These are phyloP conservation scores for Allantophomopsis lycopodina DNA, from an alignment of 2,329 filamentous ascomycete species.

Conservation along the genomic window DNA sequence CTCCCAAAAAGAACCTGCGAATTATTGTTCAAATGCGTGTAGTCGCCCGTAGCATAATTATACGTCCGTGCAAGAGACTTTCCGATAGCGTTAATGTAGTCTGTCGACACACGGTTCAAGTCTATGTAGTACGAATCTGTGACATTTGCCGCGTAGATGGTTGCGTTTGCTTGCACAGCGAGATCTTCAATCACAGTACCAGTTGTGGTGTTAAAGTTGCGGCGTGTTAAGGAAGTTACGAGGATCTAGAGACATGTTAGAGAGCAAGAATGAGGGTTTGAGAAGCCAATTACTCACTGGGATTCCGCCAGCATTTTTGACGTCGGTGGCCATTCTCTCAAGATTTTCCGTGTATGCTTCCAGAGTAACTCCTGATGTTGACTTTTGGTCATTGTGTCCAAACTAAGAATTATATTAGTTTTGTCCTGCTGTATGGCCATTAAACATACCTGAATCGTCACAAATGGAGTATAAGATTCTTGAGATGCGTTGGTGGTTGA, in stretches of 20 bases:
- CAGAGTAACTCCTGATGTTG: slow-evolving; percentile 20
- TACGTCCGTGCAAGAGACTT: background rate
- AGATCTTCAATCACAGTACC: slow-evolving; percentile 24
- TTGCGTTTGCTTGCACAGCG: slow-evolving; percentile 20
- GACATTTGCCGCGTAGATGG: slow-evolving; percentile 21
- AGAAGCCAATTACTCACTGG: slow-evolving; percentile 3
- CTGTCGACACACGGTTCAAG: slow-evolving; percentile 24
- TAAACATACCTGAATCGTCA: slow-evolving; percentile 26
- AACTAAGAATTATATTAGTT: slow-evolving; percentile 13
- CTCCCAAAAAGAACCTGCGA: too few species aligned
- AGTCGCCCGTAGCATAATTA: background rate
- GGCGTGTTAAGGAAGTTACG: slow-evolving; percentile 27
- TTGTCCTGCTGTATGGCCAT: too few species aligned
- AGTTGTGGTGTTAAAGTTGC: slow-evolving; percentile 21
- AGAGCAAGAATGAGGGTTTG: background rate
- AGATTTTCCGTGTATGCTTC: slow-evolving; percentile 25
- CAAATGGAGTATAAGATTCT: slow-evolving; percentile 21
- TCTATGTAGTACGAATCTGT: slow-evolving; percentile 21
- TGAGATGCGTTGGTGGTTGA: slow-evolving; percentile 17
- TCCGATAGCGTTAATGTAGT: slow-evolving; percentile 29
- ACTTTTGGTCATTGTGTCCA: slow-evolving; percentile 34
- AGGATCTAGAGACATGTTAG: slow-evolving; percentile 16
- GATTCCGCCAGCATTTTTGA: slow-evolving; percentile 10
- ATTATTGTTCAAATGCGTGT: background rate
- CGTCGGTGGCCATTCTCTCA: slow-evolving; percentile 15